Evolutionary conservation across 148 eudicot species (phyloP), one percentile per base, ranked within the genome.

Genomic region (Oxyria digyna): DNA sequence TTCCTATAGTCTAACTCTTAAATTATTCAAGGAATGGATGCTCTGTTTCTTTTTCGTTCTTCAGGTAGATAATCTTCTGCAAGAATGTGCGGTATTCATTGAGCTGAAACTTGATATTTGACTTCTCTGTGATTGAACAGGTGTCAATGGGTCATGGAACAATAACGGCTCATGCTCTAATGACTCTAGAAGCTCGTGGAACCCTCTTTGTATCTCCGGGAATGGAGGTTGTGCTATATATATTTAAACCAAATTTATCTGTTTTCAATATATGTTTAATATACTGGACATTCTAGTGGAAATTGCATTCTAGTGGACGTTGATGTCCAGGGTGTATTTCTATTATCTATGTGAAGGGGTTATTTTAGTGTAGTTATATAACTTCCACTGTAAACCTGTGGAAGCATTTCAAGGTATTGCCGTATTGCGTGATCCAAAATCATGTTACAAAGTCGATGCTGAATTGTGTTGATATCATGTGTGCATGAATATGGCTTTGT

Each of bases 151-250:
- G 96, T 43, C 72, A 80, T 72, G 99, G 99, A 67, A 50, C 78
- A n/a, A 81, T 85, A 69, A 94, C 91, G 17, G 78, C 97, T 73
- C 82, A 94, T 82, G 86, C 99, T 57, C 87, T 94, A 40, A 79
- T 82, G 91, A 80, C 96, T 80, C 81, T 94, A 62, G 99, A 94
- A 84, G 85, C 99, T 71, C 97, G 99, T 72, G 99, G 99, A 71
- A 82, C 81, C 66, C 87, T 91, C 38, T 94, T 94, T 79, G 99
- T 90, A 73, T 70, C 71, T 71, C 96, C 93, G 29, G 99, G 99
- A 27, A 84, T 88, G 90, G 99, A 94, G 95, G 99, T 94, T 38
- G 42, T 69, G 46, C 54, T 18, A 14, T 8, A 33, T 26, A 35
- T 35, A 59, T 40, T 21, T 17, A 62, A 14, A 52, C 62, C 18